A percentile compares a stretch with the other conserved stretches of the same genome.
These are phyloP conservation scores for Hygrophoropsis aurantiaca DNA, from an alignment of 768 basidiomycete genomes.

Conservation along the genomic window DNA sequence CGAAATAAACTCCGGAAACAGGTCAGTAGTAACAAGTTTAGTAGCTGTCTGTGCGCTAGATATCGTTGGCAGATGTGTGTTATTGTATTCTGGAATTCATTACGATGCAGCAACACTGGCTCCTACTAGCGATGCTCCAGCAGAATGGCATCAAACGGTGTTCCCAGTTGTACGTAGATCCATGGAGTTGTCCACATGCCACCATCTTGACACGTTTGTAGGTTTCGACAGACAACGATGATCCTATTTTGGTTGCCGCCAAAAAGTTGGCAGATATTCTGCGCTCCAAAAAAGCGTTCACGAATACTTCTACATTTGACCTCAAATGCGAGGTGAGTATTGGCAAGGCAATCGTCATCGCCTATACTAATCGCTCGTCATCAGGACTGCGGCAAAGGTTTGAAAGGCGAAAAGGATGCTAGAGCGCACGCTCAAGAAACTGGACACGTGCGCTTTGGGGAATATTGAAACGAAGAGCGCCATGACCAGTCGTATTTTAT, in stretches of 20 bases:
- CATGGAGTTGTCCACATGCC: background rate
- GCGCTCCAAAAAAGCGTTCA: constrained; percentile 78
- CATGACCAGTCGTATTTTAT: too few relatives aligned
- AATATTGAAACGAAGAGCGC: constrained; percentile 57
- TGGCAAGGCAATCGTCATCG: constrained; percentile 4
- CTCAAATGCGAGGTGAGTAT: constrained; percentile 77
- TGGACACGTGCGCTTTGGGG: constrained; percentile 83
- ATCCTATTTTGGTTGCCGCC: constrained; percentile 62
- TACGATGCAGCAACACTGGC: constrained; percentile 90
- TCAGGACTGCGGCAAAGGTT: constrained; percentile 78
- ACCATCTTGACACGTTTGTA: constrained; percentile 7
- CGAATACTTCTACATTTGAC: constrained; percentile 91
- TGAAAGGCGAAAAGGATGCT: constrained; percentile 95
- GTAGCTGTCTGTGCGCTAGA: constrained; percentile 5
- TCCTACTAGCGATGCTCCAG: constrained; percentile 70
- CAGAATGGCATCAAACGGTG: constrained; percentile 87
- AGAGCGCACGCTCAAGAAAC: constrained; percentile 84
- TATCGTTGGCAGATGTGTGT: constrained; percentile 54
- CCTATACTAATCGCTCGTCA: constrained; percentile 6
- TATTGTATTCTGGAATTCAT: constrained; percentile 96
- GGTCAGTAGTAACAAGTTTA: constrained; percentile 9
- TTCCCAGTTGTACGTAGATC: constrained; percentile 57
- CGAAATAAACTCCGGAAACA: constrained; percentile 33
- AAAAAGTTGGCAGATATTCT: constrained; percentile 70
- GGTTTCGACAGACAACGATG: constrained; percentile 38